Evolutionary conservation across 2,329 filamentous ascomycete genomes (phyloP).

Genomic region (Aspergillus sp.): DNA sequence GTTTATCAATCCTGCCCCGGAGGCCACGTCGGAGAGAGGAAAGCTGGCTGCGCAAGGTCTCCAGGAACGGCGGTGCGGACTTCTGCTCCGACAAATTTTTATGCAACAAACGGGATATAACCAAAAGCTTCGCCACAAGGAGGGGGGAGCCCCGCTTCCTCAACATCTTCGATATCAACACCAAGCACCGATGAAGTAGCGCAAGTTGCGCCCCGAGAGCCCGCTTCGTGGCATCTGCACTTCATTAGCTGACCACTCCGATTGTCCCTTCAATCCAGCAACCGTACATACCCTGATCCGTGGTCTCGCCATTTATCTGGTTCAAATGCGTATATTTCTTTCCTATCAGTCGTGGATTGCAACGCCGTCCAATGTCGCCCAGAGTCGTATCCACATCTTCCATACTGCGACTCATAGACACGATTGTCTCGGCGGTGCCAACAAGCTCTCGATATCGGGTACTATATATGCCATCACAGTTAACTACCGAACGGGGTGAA

Average conservation of each 20-base stretch:
- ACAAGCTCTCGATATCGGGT: constrained; percentile 82
- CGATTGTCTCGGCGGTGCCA: constrained; percentile 89
- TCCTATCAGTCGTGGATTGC: constrained; percentile 70
- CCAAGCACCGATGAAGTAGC: constrained; percentile 58
- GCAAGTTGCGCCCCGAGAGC: constrained; percentile 57
- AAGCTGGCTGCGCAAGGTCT: constrained; percentile 64
- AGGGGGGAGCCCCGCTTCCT: constrained; percentile 53
- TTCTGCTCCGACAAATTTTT: constrained; percentile 65
- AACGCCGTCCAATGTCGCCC: constrained; percentile 70
- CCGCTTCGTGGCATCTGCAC: constrained; percentile 43
- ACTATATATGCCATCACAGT: constrained; percentile 35
- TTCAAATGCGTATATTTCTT: constrained; percentile 62
- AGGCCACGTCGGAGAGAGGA: constrained; percentile 63
- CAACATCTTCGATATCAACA: constrained; percentile 54
- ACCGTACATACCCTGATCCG: constrained; percentile 37
- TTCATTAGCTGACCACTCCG: constrained; percentile 18
- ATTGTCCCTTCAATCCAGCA: neutral
- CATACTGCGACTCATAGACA: constrained; percentile 81
- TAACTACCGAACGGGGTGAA: neutral
- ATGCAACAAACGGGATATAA: constrained; percentile 72
- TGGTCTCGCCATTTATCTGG: constrained; percentile 43
- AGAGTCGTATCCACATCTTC: constrained; percentile 70
- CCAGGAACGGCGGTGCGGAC: constrained; percentile 54
- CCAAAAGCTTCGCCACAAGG: constrained; percentile 68
- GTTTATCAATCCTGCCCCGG: constrained; percentile 63